Percentiles rank a stretch among this genome's conserved stretches.
Conservation (phyloP, 495 filamentous ascomycete genomes). For the Niebla homalea region DNA sequence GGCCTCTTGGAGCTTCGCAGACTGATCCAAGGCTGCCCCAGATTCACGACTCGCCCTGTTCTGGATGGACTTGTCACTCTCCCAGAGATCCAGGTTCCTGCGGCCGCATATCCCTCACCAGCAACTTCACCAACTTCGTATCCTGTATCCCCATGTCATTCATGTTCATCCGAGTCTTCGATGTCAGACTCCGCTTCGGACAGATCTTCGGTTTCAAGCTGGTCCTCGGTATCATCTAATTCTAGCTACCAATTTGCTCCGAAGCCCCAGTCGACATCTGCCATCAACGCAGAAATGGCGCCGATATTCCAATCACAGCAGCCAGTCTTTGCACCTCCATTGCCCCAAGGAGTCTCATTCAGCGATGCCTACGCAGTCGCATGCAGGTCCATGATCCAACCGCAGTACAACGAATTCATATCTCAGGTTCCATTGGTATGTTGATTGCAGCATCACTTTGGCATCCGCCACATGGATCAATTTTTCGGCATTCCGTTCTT, state of each 20-base stretch:
- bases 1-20: conserved; percentile 68
- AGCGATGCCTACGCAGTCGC: not conserved
- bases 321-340: too few species aligned
- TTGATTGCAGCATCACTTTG: not conserved
- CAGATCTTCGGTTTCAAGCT: conserved; percentile 27
- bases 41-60: conserved; percentile 44
- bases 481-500: too few species aligned
- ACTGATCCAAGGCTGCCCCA: conserved; percentile 61
- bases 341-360: not conserved
- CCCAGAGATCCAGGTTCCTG: not conserved
- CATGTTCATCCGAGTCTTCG: conserved; percentile 25
- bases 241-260: conserved; percentile 12
- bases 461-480: not conserved
- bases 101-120: not conserved
- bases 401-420: not conserved
- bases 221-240: conserved; percentile 27
- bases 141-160: conserved; percentile 23
- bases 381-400: not conserved
- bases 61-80: conserved; percentile 5
- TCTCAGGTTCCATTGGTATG: not conserved
- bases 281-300: not conserved
- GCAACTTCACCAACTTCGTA: not conserved
- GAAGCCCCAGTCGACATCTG: not conserved
- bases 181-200: conserved; percentile 32
- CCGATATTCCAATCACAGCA: not conserved